Evolutionary conservation across 1,139 yeast genomes (phyloP).

Genomic region (Petasospora rhodanensis): DNA sequence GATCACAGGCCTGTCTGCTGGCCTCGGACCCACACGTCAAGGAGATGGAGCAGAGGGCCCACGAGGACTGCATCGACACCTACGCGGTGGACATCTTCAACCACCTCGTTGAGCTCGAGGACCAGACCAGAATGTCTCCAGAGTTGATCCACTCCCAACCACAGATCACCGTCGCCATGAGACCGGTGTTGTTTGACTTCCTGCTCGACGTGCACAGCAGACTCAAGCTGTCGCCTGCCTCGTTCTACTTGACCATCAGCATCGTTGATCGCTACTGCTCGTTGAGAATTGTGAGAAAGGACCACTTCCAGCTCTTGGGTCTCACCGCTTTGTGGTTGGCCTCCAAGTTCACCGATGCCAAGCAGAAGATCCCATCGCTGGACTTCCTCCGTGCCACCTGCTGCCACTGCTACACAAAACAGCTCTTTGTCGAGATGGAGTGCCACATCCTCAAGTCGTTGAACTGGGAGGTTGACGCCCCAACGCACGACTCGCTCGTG

Average conservation of each 20-base stretch:
- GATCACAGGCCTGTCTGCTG: constrained; percentile 20
- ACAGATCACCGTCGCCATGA: constrained; percentile 85
- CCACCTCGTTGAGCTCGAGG: constrained; percentile 28
- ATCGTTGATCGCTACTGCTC: constrained; percentile 90
- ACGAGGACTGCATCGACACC: constrained; percentile 28
- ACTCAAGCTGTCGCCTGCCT: constrained; percentile 70
- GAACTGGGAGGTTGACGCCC: constrained; percentile 51
- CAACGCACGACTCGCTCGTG: constrained; percentile 59
- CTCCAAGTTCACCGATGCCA: constrained; percentile 66
- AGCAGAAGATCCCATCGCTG: constrained; percentile 58
- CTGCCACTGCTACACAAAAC: constrained; percentile 56
- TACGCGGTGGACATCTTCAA: constrained; percentile 23
- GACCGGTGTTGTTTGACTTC: constrained; percentile 82
- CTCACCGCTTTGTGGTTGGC: constrained; percentile 72
- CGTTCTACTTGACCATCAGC: constrained; percentile 75
- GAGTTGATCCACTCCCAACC: constrained; percentile 85
- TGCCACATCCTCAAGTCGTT: constrained; percentile 56
- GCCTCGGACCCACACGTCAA: constrained; percentile 22
- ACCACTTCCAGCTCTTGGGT: constrained; percentile 63
- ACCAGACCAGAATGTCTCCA: constrained; percentile 39
- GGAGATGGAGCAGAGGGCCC: constrained; percentile 40
- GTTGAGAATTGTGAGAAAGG: constrained; percentile 74
- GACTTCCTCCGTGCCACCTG: constrained; percentile 44
- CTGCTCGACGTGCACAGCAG: constrained; percentile 80
- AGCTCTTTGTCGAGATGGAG: constrained; percentile 64